These are phyloP conservation scores for Leccinum boreale DNA, from an alignment of 768 basidiomycete species.

Conservation along the genomic window DNA sequence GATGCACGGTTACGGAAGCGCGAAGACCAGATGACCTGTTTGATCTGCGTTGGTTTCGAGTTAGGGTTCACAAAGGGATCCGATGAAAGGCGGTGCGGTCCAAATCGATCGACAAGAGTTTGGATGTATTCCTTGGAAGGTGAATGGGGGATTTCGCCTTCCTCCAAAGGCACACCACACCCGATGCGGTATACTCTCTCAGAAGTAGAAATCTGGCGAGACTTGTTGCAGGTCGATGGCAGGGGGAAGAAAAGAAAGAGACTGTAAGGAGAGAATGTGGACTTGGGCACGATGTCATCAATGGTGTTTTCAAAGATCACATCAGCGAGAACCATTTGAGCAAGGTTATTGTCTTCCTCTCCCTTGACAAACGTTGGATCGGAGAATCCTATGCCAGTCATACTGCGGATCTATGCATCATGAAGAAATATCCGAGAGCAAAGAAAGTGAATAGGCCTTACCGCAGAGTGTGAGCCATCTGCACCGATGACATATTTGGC, in stretches of 20 bases:
- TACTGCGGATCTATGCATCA: slow-evolving; percentile 37
- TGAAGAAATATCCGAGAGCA: not conserved
- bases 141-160: slow-evolving; percentile 35
- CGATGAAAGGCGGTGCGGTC: slow-evolving; percentile 33
- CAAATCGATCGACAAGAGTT: slow-evolving; percentile 39
- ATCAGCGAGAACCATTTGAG: slow-evolving; percentile 47
- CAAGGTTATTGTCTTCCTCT: slow-evolving; percentile 27
- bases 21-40: slow-evolving; percentile 42
- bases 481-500: slow-evolving; percentile 50
- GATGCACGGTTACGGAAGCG: slow-evolving; percentile 45
- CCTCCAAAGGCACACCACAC: slow-evolving; percentile 34
- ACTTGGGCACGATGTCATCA: slow-evolving; percentile 6
- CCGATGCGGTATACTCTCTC: slow-evolving; percentile 38
- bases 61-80: slow-evolving; percentile 32
- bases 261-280: slow-evolving; percentile 27
- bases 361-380: slow-evolving; percentile 37
- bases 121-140: slow-evolving; percentile 44
- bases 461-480: slow-evolving; percentile 47
- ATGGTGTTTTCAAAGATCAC: slow-evolving; percentile 31
- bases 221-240: slow-evolving; percentile 27
- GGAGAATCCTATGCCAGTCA: slow-evolving; percentile 39
- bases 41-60: slow-evolving; percentile 32
- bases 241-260: slow-evolving; percentile 38
- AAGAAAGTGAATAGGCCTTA: slow-evolving; percentile 21
- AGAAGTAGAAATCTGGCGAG: slow-evolving; percentile 3